Evolutionary conservation across 345 rosid genomes (phyloP), one percentile per base, ranked within the genome.

Genomic region (Eucalyptus curtisii): DNA sequence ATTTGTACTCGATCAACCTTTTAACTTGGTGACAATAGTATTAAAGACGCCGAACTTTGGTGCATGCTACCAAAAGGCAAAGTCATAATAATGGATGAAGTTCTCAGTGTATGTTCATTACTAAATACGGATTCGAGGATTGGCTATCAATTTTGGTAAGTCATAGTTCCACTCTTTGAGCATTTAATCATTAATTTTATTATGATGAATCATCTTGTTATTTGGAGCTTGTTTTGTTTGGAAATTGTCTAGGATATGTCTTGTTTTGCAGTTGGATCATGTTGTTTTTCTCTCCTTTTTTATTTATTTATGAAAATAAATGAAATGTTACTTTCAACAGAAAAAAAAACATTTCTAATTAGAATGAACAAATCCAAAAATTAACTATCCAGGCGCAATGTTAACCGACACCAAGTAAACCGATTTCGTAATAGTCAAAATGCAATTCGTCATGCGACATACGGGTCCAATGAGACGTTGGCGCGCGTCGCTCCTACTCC

Each of bases 41-140:
- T 20, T 52, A 20, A 52, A 20, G 57, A 52, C 25, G 25, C 57
- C 25, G 0, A 52, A 52, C 57, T 52, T 52, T 52, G 57, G 57
- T 0, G 57, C 5, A 52, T 0, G 0, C 57, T 20, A 52, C 0
- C 10, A 20, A 52, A 52, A 52, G 2, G 57, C 57, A 52, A 52
- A 52, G 0, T 52, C 0, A 24, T 7, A 7, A 52, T 52, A 52
- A 52, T 0, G 0, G 0, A 52, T 52, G 0, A 52, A 52, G 55
- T 52, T 52, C 24, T 52, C 0, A 52, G 10, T 52, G 25, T 20
- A 52, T 52, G 57, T 0, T 52, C 25, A 52, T 52, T 52, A 3
- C 25, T 52, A 52, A 52, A 52, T 20, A 20, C 1, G 5, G 25
- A 52, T 7, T 20, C 1, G 2, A 0, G 24, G 57, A 52, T 52